These are phyloP conservation scores for Neostapfia colusana DNA, from an alignment of 176 grass and related monocot species.

Conservation along the genomic window DNA sequence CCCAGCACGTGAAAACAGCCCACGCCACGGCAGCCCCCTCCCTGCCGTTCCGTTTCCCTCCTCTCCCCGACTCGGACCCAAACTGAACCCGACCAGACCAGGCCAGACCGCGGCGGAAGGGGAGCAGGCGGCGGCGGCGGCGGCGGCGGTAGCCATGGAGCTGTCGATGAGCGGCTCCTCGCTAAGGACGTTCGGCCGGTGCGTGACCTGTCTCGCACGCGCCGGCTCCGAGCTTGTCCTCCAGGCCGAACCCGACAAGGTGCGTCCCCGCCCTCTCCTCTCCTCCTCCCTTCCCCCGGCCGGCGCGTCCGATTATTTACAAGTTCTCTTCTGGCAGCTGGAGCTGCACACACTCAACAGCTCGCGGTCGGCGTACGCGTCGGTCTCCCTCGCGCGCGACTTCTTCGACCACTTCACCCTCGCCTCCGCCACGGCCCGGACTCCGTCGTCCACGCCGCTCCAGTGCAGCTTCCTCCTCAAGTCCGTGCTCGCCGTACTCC, in stretches of 20 bases:
- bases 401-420: conserved; percentile 75
- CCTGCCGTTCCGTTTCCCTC: not conserved
- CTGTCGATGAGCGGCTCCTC: conserved; percentile 67
- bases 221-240: conserved; percentile 74
- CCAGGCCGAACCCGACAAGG: conserved; percentile 73
- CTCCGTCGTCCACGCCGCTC: conserved; percentile 45
- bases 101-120: not conserved
- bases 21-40: not conserved
- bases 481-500: conserved; percentile 67
- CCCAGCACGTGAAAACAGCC: not conserved
- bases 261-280: conserved; percentile 13
- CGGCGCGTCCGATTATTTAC: not conserved
- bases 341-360: conserved; percentile 80
- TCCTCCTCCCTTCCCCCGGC: not conserved
- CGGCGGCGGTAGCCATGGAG: too few species aligned
- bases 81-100: not conserved
- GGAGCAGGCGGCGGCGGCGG: not conserved
- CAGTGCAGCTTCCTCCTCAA: conserved; percentile 91
- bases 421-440: conserved; percentile 16
- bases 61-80: not conserved
- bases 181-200: conserved; percentile 80
- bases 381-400: conserved; percentile 59
- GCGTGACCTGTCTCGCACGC: conserved; percentile 76
- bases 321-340: conserved; percentile 44
- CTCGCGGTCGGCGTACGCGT: conserved; percentile 71